Base-by-base conservation (phyloP, 2,329 filamentous ascomycete genomes). In the Cordyceps javanica region DNA sequence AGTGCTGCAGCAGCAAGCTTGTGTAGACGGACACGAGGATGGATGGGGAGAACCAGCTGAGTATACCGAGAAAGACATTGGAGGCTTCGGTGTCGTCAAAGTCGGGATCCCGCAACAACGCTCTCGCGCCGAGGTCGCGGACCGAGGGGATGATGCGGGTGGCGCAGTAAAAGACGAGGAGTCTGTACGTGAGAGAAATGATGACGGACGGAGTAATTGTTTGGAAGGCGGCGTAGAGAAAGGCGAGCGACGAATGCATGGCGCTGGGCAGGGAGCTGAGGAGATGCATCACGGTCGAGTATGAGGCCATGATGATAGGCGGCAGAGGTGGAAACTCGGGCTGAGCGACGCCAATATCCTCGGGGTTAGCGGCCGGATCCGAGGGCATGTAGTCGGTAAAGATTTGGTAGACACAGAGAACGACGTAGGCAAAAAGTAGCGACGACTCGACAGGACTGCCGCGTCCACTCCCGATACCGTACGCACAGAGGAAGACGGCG, bases 321-420 rank as follows among this genome's bases (percentile, higher is more conserved):
- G 94, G 94, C 44, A 99, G 80, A n/a, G 94, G 94, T 39, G 94
- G 94, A 61, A 97, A 94, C 26, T 96, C 92, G n/a, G 89, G 86
- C 60, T 95, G 88, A 14, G 82, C 68, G 2, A 74, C 70, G 32
- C 75, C 73, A 52, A 77, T 71, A 60, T 75, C 74, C 48, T 80
- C 80, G 4, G 78, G 73, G 3, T 77, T 75, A 30, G 84, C 80
- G 32, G 80, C 76, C 28, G 81, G 77, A n/a, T 82, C 85, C 5
- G 89, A 92, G 3, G 94, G 91, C 64, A 93, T 85, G 74, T 97
- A 97, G 74, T 99, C 94, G 66, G 94, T 99, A 73, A 97, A 97
- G 72, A 97, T 97, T 73, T 99, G 94, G 75, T 97, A 99, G 68
- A 97, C 89, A 77, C 93, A 97, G 61, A 99, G 86, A n/a, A 96